These are phyloP conservation scores for Talaromyces sp. DNA, from an alignment of 2,329 filamentous ascomycete species.

Conservation along the genomic window DNA sequence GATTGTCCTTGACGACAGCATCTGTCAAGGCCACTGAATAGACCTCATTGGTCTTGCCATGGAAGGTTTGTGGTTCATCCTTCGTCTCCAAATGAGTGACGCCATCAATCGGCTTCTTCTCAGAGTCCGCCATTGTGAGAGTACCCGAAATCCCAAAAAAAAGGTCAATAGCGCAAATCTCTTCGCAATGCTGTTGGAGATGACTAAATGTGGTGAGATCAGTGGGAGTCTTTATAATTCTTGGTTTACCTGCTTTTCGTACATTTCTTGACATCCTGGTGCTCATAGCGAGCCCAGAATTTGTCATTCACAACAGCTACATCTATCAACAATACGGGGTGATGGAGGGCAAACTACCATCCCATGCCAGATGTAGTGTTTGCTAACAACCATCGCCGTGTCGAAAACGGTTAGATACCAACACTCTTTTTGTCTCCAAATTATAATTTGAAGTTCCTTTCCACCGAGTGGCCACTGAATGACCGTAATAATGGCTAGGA, in stretches of 20 bases:
- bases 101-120: not conserved
- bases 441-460: not conserved
- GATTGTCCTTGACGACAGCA: slow-evolving; percentile 5
- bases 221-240: not conserved
- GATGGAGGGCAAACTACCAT: not conserved
- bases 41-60: slow-evolving; percentile 8
- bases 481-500: not conserved
- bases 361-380: not conserved
- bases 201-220: not conserved
- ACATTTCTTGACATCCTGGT: not conserved
- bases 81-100: not conserved
- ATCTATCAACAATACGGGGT: not conserved
- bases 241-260: not conserved
- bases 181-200: not conserved
- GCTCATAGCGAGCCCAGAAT: not conserved
- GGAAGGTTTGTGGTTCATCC: not conserved
- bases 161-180: not conserved
- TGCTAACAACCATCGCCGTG: not conserved
- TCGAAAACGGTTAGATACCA: not conserved
- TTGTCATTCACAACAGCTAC: not conserved
- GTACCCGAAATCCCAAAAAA: not conserved
- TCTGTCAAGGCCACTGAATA: slow-evolving; percentile 9
- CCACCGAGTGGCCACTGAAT: not conserved
- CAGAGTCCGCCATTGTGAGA: not conserved
- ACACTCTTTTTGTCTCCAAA: not conserved